Conservation (phyloP, 2,329 filamentous ascomycete genomes). For the Allantophomopsis lycopodina region DNA sequence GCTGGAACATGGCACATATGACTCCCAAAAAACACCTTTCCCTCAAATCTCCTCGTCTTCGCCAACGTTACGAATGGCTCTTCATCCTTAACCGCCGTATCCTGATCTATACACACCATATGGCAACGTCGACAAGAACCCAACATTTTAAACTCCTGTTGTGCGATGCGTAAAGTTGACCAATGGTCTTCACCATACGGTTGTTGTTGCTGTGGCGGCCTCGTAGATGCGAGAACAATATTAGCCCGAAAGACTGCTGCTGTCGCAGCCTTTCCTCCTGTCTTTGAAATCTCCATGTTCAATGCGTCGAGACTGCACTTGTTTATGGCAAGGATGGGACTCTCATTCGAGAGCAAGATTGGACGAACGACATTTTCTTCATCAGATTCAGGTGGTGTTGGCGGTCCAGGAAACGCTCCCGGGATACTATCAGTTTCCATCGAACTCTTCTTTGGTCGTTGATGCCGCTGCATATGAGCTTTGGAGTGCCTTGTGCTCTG, state of each 20-base stretch:
- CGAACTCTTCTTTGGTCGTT: slow-evolving; percentile 16
- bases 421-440: slow-evolving; percentile 23
- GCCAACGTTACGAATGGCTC: slow-evolving; percentile 83
- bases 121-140: slow-evolving; percentile 82
- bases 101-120: slow-evolving; percentile 91
- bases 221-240: slow-evolving; percentile 49
- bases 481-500: slow-evolving; percentile 56
- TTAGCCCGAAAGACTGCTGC: slow-evolving; percentile 80
- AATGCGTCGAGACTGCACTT: slow-evolving; percentile 65
- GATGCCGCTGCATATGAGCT: slow-evolving; percentile 49
- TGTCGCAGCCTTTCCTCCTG: slow-evolving; percentile 49
- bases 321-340: slow-evolving; percentile 77
- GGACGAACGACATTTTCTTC: slow-evolving; percentile 29
- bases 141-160: slow-evolving; percentile 53
- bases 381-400: slow-evolving; percentile 44
- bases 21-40: slow-evolving; percentile 80
- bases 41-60: slow-evolving; percentile 71
- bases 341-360: slow-evolving; percentile 84
- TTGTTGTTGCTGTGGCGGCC: slow-evolving; percentile 18
- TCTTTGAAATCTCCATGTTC: slow-evolving; percentile 55
- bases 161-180: slow-evolving; percentile 52
- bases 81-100: slow-evolving; percentile 60
- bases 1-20: slow-evolving; percentile 46
- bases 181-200: slow-evolving; percentile 76
- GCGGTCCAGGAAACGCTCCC: slow-evolving; percentile 37